Evolutionary conservation across 129 eudicot species (phyloP), one percentile per base, ranked within the genome.

Genomic region (Scalesia atractyloides): DNA sequence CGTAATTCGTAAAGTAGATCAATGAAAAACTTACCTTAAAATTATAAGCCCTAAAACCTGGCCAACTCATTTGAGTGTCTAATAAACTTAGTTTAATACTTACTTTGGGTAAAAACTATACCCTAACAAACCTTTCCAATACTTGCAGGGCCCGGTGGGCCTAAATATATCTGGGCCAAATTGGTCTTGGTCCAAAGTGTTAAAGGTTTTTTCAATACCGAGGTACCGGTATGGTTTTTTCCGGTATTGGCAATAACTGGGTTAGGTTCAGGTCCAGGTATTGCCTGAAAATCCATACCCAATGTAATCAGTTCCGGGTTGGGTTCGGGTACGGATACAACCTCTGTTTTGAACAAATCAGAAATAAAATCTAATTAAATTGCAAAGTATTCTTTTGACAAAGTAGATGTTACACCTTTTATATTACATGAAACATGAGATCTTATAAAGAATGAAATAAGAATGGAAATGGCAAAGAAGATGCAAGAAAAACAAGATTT

Each of bases 371-470:
- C 71, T 20, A 62, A 70, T 50, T 48, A 61, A 77, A 64, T 39
- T 53, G 60, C 39, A 61, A 68, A 30, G 59, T 72, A 72, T 66
- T 66, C 54, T 66, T 73, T 79, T 73, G 64, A 66, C 69, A 72
- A 73, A 68, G 70, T 73, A 61, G 66, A 80, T 74, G 52, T 74
- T 74, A 80, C 84, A 73, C 39, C 64, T 36, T 80, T 80, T 41
- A 80, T 68, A 47, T 74, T 62, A 74, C 67, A 80, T 14, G 49
- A 64, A 54, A 72, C 49, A 11, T 69, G 64, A 48, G 2, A 57
- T 57, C 4, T 57, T 2, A 51, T 43, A 56, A 77, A 70, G 66
- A 77, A 62, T 62, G 64, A 77, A 10, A 39, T 69, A 50, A 62
- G 44, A 49, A 26, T 46, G 48, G 7, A 49, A 47, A 39, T 37